Base-by-base conservation (phyloP, 192 early-diverging fungal species). In the Coemansia sp. region DNA sequence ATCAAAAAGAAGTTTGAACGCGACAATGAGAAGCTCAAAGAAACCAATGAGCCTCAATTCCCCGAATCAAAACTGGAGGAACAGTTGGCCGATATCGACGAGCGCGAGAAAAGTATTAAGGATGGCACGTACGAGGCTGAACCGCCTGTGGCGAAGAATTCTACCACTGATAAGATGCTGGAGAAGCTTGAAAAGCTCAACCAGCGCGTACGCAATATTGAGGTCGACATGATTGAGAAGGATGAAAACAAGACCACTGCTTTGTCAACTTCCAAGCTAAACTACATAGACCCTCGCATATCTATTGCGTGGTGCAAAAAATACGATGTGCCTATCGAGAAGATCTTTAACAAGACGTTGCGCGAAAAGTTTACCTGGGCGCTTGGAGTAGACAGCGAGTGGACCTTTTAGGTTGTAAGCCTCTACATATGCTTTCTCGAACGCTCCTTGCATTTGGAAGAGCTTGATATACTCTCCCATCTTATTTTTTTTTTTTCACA, bases 201-300 rank as follows among this genome's bases (percentile, higher is more conserved):
- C 7, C 89, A 90, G 27, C 82, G 84, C 25, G 93, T 98, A 63
- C 78, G 84, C 24, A 86, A 86, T 21, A 85, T 88, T 32, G 88
- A 91, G 62, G 80, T 91, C 19, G 76, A 87, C 47, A 84, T 88
- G 79, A 85, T 89, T 7, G 96, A 97, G 69, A 96, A 94, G 91
- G 95, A 99, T 68, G 94, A 97, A 61, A 95, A 93, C 83, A 99
- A 97, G 79, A 89, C 91, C 34, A 97, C 94, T 14, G 92, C 97
- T 0, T 78, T 99, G 64, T 89, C 94, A 19, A 99, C 97, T 2
- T 97, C 95, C 28, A 98, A 98, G 82, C 90, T 94, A 77, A 99
- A 99, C 82, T 99, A 99, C 82, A 94, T 97, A 59, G 97, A 99
- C 68, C 97, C 97, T 31, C 88, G 97, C 32, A 99, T 99, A 54